Evolutionary conservation across 2,329 filamentous ascomycete genomes (phyloP).

Genomic region (Sclerotinia trifoliorum): DNA sequence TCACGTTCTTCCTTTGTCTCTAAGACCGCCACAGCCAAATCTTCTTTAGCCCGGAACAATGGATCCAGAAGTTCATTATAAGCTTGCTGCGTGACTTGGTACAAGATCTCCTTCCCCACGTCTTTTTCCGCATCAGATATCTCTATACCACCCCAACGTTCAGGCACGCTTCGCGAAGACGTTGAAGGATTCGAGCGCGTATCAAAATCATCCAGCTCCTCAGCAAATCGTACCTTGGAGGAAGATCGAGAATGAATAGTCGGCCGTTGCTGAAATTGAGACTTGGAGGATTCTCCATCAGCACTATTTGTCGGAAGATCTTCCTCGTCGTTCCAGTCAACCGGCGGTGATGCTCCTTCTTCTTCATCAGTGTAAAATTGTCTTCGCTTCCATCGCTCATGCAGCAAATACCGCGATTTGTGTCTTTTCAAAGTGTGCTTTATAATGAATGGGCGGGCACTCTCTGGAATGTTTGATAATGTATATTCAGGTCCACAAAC

Average conservation of each 20-base stretch:
- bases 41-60: constrained; percentile 79
- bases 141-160: constrained; percentile 75
- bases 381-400: constrained; percentile 73
- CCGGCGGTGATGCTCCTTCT: constrained; percentile 67
- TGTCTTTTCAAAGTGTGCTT: constrained; percentile 33
- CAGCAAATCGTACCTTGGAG: constrained; percentile 75
- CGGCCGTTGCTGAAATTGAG: constrained; percentile 45
- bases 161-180: constrained; percentile 68
- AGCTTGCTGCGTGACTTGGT: constrained; percentile 86
- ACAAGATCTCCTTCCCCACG: constrained; percentile 72
- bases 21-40: constrained; percentile 66
- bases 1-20: constrained; percentile 62
- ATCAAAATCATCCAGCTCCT: constrained; percentile 68
- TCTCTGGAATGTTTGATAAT: constrained; percentile 30
- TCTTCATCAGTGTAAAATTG: constrained; percentile 85
- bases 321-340: constrained; percentile 61
- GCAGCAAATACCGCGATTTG: constrained; percentile 43
- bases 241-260: constrained; percentile 66
- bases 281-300: constrained; percentile 45
- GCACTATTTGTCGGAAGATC: constrained; percentile 46
- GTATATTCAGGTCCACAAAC: constrained; percentile 34
- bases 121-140: constrained; percentile 79
- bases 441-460: constrained; percentile 33
- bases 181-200: constrained; percentile 69
- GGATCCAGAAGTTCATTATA: constrained; percentile 90